Percentiles rank a stretch among this genome's conserved stretches.
These are phyloP conservation scores for Colletotrichum eleusines DNA, from an alignment of 2,329 filamentous ascomycete genomes.

Conservation along the genomic window DNA sequence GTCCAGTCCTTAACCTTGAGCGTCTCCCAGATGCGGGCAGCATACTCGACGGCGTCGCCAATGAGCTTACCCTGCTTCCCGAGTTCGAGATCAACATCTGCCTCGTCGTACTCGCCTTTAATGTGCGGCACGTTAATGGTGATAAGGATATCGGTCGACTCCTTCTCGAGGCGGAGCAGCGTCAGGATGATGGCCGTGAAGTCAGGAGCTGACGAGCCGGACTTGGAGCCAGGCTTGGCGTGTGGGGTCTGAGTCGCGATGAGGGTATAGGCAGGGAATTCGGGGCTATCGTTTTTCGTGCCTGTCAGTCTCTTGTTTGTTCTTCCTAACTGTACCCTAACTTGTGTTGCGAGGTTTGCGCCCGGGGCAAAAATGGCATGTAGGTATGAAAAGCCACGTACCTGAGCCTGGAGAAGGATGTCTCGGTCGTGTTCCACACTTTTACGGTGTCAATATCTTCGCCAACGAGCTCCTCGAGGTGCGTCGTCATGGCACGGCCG, in stretches of 20 bases:
- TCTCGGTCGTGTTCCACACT: conserved; percentile 75
- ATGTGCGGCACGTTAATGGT: conserved; percentile 91
- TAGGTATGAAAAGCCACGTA: conserved; percentile 48
- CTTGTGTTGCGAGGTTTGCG: background rate
- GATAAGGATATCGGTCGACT: conserved; percentile 84
- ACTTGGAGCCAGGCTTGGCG: conserved; percentile 47
- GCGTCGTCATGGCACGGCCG: conserved; percentile 76
- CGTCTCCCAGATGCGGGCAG: conserved; percentile 74
- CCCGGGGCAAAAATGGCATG: background rate
- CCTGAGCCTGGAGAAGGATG: conserved; percentile 68
- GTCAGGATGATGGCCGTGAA: conserved; percentile 84
- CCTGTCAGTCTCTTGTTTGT: conserved; percentile 34
- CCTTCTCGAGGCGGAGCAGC: conserved; percentile 79
- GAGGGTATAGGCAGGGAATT: conserved; percentile 74
- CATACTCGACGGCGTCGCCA: conserved; percentile 76
- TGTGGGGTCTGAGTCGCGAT: conserved; percentile 72
- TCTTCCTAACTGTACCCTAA: background rate
- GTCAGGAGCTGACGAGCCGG: conserved; percentile 58
- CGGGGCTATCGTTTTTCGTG: conserved; percentile 50
- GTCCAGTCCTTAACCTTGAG: conserved; percentile 86
- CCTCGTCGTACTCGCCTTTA: conserved; percentile 77
- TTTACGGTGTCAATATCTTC: conserved; percentile 73
- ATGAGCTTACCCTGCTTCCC: conserved; percentile 76
- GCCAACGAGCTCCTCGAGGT: conserved; percentile 77
- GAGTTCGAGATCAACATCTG: conserved; percentile 75